These are phyloP conservation scores for Acer negundo DNA, from an alignment of 345 rosid genomes.

Conservation along the genomic window DNA sequence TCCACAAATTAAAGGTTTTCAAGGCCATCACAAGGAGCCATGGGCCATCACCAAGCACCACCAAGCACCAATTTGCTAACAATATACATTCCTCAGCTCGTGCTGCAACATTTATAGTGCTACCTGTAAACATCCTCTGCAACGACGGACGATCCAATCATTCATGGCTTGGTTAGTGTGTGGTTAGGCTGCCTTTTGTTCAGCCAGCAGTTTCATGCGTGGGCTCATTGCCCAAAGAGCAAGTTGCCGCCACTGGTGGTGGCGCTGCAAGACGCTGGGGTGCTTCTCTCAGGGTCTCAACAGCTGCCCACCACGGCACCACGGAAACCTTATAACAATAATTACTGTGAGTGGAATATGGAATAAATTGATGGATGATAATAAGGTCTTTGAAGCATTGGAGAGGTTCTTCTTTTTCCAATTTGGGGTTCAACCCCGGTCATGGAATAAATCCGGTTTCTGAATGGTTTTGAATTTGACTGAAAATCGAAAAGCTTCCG, in stretches of 20 bases:
- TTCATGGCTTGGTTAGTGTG: slow-evolving; percentile 53
- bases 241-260: slow-evolving; percentile 67
- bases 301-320: slow-evolving; percentile 82
- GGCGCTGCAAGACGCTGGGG: slow-evolving; percentile 66
- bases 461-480: too few species aligned
- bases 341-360: slow-evolving; percentile 88
- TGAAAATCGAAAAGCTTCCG: too few species aligned
- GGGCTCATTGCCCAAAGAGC: slow-evolving; percentile 93
- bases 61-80: slow-evolving; percentile 78
- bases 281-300: too few species aligned
- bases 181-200: slow-evolving; percentile 76
- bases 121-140: slow-evolving; percentile 57
- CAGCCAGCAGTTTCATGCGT: slow-evolving; percentile 91
- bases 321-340: slow-evolving; percentile 81
- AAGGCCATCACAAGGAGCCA: slow-evolving; percentile 91
- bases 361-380: slow-evolving; percentile 63
- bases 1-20: slow-evolving; percentile 78
- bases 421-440: slow-evolving; percentile 66
- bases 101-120: slow-evolving; percentile 50
- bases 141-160: too few species aligned
- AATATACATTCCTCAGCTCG: slow-evolving; percentile 74
- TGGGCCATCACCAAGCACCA: slow-evolving; percentile 84
- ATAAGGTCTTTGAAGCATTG: slow-evolving; percentile 61
- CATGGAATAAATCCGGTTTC: slow-evolving; percentile 68
- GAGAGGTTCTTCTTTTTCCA: slow-evolving; percentile 69